A percentile compares a stretch with the other conserved stretches of the same genome.
Conservation (phyloP, 169 alveolate genomes). For the Babesia bigemina region DNA sequence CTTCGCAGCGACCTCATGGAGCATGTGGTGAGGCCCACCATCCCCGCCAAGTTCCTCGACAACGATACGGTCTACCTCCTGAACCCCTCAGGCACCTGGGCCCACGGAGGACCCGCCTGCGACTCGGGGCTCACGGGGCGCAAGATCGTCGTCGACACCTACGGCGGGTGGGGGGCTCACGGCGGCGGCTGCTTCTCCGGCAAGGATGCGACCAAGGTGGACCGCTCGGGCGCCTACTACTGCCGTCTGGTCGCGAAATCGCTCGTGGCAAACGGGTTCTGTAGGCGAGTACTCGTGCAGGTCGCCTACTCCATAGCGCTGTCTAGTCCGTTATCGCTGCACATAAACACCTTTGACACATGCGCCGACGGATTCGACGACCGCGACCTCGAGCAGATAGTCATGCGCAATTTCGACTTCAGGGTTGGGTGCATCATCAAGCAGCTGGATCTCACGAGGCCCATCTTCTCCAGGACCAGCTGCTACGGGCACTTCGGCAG, state of each 20-base stretch:
- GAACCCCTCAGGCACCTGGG: conserved; percentile 97
- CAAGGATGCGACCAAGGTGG: conserved; percentile 99
- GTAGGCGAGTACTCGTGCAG: conserved; percentile 95
- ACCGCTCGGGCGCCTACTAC: conserved; percentile 98
- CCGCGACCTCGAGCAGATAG: conserved; percentile 87
- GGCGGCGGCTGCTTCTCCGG: conserved; percentile 99
- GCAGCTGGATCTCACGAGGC: conserved; percentile 88
- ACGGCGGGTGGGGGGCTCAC: conserved; percentile 99
- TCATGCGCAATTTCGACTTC: conserved; percentile 92
- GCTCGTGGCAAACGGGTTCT: conserved; percentile 92
- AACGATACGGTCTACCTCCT: conserved; percentile 91
- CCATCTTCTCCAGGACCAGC: conserved; percentile 91
- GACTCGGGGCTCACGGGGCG: conserved; percentile 99
- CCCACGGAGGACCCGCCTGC: conserved; percentile 99
- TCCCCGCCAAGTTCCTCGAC: conserved; percentile 91
- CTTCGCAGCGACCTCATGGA: conserved; percentile 85
- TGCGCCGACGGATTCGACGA: conserved; percentile 90
- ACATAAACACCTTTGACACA: conserved; percentile 94
- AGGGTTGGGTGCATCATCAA: conserved; percentile 95
- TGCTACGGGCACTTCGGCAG: conserved; percentile 99
- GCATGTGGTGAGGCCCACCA: conserved; percentile 91
- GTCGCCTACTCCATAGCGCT: conserved; percentile 97
- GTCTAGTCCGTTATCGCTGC: conserved; percentile 94
- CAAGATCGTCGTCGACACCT: conserved; percentile 98
- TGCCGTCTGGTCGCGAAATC: conserved; percentile 98